These are phyloP conservation scores for Licmophora abbreviata DNA, from an alignment of 108 stramenopile genomes.

Conservation along the genomic window DNA sequence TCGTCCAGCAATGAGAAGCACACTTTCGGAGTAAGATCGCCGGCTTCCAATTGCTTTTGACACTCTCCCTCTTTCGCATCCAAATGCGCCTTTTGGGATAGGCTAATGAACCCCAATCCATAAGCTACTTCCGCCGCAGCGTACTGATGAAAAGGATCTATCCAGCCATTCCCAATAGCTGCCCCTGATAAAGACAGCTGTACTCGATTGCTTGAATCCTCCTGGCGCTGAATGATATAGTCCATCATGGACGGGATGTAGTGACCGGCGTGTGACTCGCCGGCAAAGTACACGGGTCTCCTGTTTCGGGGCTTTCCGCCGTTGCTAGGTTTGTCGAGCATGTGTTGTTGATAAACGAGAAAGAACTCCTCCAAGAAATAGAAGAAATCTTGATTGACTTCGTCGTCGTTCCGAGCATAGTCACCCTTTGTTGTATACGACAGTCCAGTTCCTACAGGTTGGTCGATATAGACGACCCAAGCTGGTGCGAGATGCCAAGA, in stretches of 20 bases:
- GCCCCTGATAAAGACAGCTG: slow-evolving; percentile 54
- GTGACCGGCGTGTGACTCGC: slow-evolving; percentile 94
- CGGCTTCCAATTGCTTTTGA: slow-evolving; percentile 42
- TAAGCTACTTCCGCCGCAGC: slow-evolving; percentile 82
- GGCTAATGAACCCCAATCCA: slow-evolving; percentile 73
- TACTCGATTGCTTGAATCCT: slow-evolving; percentile 4
- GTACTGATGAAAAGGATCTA: slow-evolving; percentile 88
- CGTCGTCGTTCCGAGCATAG: slow-evolving; percentile 74
- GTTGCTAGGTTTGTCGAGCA: slow-evolving; percentile 18
- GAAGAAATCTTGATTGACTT: slow-evolving; percentile 86
- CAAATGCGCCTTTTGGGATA: slow-evolving; percentile 56
- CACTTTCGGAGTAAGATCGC: slow-evolving; percentile 23
- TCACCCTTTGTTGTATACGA: slow-evolving; percentile 63
- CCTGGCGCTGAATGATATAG: slow-evolving; percentile 56
- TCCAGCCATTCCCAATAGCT: slow-evolving; percentile 90
- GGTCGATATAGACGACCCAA: slow-evolving; percentile 85
- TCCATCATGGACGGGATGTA: slow-evolving; percentile 94
- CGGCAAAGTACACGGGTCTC: slow-evolving; percentile 82
- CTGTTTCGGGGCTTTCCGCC: slow-evolving; percentile 13
- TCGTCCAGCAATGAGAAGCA: slow-evolving; percentile 82
- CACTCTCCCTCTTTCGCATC: slow-evolving; percentile 64
- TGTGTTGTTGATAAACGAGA: slow-evolving; percentile 64
- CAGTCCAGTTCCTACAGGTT: slow-evolving; percentile 85
- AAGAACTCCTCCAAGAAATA: slow-evolving; percentile 81
- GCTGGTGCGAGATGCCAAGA: slow-evolving; percentile 83